Conservation (phyloP, 768 basidiomycete genomes). For the Zangia roseola region DNA sequence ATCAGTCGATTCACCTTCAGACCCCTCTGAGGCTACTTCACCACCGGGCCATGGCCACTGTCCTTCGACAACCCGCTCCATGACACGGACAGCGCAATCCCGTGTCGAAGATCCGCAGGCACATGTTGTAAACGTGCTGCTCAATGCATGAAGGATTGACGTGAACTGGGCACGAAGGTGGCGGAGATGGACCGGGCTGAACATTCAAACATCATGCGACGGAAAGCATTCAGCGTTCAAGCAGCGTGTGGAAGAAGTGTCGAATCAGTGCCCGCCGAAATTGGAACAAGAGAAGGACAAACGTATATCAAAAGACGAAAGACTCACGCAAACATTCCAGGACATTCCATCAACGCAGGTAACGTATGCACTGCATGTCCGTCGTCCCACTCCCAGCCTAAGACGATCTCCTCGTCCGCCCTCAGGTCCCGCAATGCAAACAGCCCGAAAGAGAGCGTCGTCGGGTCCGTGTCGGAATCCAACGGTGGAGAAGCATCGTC, state of each 20-base stretch:
- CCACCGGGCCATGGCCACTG: conserved; percentile 31
- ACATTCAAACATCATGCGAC: background rate
- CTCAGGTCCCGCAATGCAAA: conserved; percentile 77
- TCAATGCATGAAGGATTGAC: conserved; percentile 65
- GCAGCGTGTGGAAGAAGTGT: too few species aligned
- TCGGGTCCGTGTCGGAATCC: conserved; percentile 28
- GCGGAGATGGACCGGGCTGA: conserved; percentile 46
- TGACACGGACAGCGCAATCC: conserved; percentile 63
- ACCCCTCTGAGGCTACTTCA: conserved; percentile 25
- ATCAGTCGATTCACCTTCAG: conserved; percentile 20
- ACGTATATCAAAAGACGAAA: background rate
- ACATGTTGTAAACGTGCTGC: conserved; percentile 71
- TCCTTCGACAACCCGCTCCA: conserved; percentile 61
- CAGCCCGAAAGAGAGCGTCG: conserved; percentile 67
- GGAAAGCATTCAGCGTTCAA: background rate
- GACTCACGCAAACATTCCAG: conserved; percentile 58
- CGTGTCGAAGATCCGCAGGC: conserved; percentile 64
- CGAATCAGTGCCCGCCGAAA: conserved; percentile 10
- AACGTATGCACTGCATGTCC: conserved; percentile 78
- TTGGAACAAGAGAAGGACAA: background rate
- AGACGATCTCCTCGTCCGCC: conserved; percentile 79
- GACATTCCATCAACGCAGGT: conserved; percentile 62
- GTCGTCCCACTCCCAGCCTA: conserved; percentile 98
- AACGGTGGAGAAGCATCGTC: conserved; percentile 13
- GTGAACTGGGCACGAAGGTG: conserved; percentile 66